Base-by-base conservation (phyloP, 768 basidiomycete genomes). In the Termitomyces bulborhizus region DNA sequence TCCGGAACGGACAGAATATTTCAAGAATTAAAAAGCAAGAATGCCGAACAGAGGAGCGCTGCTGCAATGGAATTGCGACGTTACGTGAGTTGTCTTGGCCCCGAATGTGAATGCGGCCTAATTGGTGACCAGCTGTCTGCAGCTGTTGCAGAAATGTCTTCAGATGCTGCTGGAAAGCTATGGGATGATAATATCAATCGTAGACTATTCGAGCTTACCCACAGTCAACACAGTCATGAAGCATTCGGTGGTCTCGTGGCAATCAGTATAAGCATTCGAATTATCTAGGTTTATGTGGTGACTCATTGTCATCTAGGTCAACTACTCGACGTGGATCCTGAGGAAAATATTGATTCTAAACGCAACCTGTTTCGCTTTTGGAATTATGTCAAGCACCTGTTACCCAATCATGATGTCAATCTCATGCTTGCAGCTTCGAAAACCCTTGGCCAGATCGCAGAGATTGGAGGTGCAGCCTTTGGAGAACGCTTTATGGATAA, bases 391-490 rank as follows among this genome's bases (percentile, higher is more conserved):
- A 92, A 93, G 66, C 84, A 90, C 41, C 80, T 96, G n/a, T 79
- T 97, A 18, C 93, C 93, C 4, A 91, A 91, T 65, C 80, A 85
- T 51, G 96, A 98, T 68, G 83, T 93, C 64, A 88, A 90, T 68
- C 85, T 99, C 66, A 98, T 98, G 94, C 80, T 94, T 36, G 83
- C 88, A 8, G 93, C 93, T 1, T 93, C 94, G n/a, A 90, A 93
- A 68, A 93, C 91, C 0, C 80, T 94, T 29, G 93, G 93, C 0
- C 80, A 85, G 63, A 95, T 96, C 65, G 89, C 89, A 32, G 81
- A 86, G 55, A 85, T 91, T 27, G 90, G 90, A 21, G 91, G 90
- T 2, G 79, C 83, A 0, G 84, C 85, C 26, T 90, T 95, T 63
- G 91, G 90, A 57, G 92, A 95, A 64, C 78, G 83, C 3, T 93